phyloP scores from a whole-genome alignment of 2,329 filamentous ascomycete species.

The Cladophialophora immunda region DNA sequence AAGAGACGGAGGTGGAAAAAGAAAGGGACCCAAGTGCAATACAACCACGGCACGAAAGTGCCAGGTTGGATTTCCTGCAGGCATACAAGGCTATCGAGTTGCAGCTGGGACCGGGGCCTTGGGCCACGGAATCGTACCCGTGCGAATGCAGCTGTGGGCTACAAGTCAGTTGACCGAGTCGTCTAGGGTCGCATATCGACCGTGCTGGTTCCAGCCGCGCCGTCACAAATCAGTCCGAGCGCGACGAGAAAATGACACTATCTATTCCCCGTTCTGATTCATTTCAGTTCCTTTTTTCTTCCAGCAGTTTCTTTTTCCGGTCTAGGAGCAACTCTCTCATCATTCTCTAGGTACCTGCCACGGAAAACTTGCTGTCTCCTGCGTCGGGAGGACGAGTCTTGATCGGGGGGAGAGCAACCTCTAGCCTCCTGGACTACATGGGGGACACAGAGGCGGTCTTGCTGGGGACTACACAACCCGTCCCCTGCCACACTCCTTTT shows the following conservation, averaged over 20 bases:
- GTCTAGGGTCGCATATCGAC: neutral
- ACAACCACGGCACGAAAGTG: constrained; percentile 16
- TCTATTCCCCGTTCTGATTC: constrained; percentile 3
- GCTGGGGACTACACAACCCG: neutral
- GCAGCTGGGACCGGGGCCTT: neutral
- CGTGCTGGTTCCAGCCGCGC: neutral
- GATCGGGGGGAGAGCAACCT: neutral
- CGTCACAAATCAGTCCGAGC: constrained; percentile 1
- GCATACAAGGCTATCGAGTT: constrained; percentile 15
- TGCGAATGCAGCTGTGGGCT: neutral
- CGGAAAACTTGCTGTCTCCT: neutral
- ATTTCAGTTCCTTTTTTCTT: constrained; percentile 5
- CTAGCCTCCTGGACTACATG: neutral
- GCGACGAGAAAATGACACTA: neutral
- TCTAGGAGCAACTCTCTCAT: neutral
- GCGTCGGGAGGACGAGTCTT: neutral
- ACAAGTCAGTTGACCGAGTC: constrained; percentile 1
- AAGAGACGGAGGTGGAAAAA: constrained; percentile 7
- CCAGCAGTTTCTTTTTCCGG: constrained; percentile 9
- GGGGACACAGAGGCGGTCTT: constrained; percentile 2
- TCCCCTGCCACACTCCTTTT: neutral
- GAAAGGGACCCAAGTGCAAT: neutral
- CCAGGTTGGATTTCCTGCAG: constrained; percentile 7
- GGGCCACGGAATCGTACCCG: neutral
- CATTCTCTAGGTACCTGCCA: neutral